A percentile compares a stretch with the other conserved stretches of the same genome.
Conservation (phyloP, 1,284 basidiomycete species). For the Chalciporus piperatoides region DNA sequence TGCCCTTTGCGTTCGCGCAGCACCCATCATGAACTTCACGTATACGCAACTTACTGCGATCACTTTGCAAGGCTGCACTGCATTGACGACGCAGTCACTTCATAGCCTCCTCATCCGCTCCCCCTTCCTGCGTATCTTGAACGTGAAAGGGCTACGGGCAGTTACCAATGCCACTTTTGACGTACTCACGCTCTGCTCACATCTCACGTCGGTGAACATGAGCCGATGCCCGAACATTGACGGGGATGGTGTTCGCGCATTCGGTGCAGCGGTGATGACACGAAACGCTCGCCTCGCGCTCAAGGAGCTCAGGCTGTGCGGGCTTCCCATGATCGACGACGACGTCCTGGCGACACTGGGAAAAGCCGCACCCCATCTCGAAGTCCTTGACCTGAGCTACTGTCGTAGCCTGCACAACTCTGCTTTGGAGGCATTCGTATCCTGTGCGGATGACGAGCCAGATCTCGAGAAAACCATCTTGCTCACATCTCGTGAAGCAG, state of each 20-base stretch:
- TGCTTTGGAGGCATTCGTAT: constrained; percentile 68
- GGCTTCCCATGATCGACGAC: constrained; percentile 59
- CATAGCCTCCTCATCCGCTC: constrained; percentile 70
- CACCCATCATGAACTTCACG: constrained; percentile 34
- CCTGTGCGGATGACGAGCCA: constrained; percentile 43
- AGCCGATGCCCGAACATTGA: constrained; percentile 70
- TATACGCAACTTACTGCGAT: constrained; percentile 66
- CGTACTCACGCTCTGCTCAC: constrained; percentile 56
- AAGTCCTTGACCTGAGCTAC: constrained; percentile 81
- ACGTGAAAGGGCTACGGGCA: constrained; percentile 62
- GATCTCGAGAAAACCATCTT: constrained; percentile 40
- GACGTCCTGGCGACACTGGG: constrained; percentile 59
- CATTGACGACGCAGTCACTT: constrained; percentile 61
- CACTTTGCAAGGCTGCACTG: constrained; percentile 72
- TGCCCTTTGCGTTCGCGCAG: constrained; percentile 45
- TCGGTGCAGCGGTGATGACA: constrained; percentile 40
- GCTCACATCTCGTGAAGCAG: constrained; percentile 60
- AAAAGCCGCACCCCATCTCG: constrained; percentile 63
- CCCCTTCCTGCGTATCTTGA: constrained; percentile 56
- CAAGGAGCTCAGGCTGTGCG: constrained; percentile 61
- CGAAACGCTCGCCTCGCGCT: constrained; percentile 47
- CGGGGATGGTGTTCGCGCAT: constrained; percentile 53
- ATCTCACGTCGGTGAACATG: constrained; percentile 65
- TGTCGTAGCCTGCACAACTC: constrained; percentile 69
- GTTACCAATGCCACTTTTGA: constrained; percentile 74